phyloP scores from a whole-genome alignment of 306 rosid species.

The Begonia masoniana region DNA sequence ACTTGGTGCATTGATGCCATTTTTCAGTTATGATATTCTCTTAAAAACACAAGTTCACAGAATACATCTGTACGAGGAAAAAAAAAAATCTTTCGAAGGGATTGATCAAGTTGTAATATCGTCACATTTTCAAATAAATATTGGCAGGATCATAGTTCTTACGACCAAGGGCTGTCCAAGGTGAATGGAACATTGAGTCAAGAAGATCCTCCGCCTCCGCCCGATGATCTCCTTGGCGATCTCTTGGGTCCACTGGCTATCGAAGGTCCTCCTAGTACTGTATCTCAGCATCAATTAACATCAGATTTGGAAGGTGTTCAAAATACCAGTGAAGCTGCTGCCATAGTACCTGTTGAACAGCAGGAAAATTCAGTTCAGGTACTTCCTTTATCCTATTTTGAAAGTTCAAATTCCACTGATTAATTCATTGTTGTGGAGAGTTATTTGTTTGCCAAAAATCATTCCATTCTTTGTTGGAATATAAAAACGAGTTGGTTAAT shows the following conservation, averaged over 20 bases:
- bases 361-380: constrained; percentile 77
- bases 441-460: no score
- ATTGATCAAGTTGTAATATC: no score
- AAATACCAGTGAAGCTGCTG: constrained; percentile 45
- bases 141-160: constrained; percentile 52
- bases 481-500: no score
- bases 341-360: constrained; percentile 87
- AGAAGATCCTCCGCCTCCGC: constrained; percentile 44
- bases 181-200: constrained; percentile 59
- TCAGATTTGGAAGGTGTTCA: constrained; percentile 40
- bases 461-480: no score
- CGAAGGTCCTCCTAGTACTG: constrained; percentile 76
- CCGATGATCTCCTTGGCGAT: constrained; percentile 69
- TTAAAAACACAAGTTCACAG: neutral
- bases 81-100: no score
- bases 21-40: neutral
- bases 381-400: constrained; percentile 7
- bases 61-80: neutral
- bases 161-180: constrained; percentile 32
- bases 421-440: neutral
- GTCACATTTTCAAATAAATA: no score
- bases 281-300: constrained; percentile 24
- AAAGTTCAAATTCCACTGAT: constrained; percentile 3
- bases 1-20: neutral
- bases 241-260: constrained; percentile 90